Evolutionary conservation across 345 rosid genomes (phyloP).

Genomic region (Adansonia digitata): DNA sequence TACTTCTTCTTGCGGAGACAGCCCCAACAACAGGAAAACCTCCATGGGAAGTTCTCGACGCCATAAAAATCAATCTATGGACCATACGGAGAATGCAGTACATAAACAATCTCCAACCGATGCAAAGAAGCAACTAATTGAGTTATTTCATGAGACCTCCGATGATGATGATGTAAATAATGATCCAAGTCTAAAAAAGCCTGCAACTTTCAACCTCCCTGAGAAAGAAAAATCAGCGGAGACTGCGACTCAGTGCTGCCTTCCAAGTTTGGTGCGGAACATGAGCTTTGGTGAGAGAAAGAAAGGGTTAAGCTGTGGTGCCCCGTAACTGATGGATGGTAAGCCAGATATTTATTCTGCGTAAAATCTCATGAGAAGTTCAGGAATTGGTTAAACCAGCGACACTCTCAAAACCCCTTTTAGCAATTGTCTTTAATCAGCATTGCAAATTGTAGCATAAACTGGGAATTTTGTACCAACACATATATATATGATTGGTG

Average conservation of each 20-base stretch:
- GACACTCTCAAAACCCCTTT: too few relatives aligned
- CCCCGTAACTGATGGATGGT: background rate
- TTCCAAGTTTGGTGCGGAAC: constrained; percentile 43
- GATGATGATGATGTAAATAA: background rate
- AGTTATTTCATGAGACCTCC: constrained; percentile 50
- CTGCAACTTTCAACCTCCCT: too few relatives aligned
- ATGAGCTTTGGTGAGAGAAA: constrained; percentile 43
- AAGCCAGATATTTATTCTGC: background rate
- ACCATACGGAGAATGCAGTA: constrained; percentile 9
- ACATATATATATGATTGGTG: too few relatives aligned
- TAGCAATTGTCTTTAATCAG: too few relatives aligned
- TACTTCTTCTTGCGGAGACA: constrained; percentile 31
- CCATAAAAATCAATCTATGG: constrained; percentile 14
- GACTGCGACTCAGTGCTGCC: constrained; percentile 39
- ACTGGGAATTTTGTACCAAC: too few relatives aligned
- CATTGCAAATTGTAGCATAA: too few relatives aligned
- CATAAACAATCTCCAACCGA: constrained; percentile 27
- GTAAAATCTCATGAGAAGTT: too few relatives aligned
- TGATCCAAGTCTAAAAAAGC: too few relatives aligned
- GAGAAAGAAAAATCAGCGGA: constrained; percentile 27
- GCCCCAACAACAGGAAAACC: constrained; percentile 37
- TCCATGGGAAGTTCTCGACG: constrained; percentile 8
- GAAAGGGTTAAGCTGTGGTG: constrained; percentile 30
- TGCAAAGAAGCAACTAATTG: constrained; percentile 47
- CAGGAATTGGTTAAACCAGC: too few relatives aligned